phyloP scores from a whole-genome alignment of 441 rosid species.

The Bruguiera hainesii region DNA sequence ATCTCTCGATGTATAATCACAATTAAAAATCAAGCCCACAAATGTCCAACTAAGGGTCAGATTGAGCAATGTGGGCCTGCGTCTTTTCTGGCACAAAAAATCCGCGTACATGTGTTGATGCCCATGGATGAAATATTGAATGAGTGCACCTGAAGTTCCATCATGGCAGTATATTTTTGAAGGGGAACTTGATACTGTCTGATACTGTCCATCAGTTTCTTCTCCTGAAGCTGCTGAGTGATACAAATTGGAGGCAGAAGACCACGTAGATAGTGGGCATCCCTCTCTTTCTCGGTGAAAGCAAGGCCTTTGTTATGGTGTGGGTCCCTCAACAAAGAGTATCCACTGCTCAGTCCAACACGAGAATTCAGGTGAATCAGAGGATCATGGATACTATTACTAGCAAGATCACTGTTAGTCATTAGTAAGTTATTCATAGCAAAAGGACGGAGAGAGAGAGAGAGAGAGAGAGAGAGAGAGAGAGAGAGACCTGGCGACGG shows the following conservation, averaged over 20 bases:
- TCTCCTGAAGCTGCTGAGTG: constrained; percentile 84
- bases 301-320: constrained; percentile 89
- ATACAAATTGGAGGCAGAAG: constrained; percentile 72
- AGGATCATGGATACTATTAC: neutral
- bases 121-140: too few relatives aligned
- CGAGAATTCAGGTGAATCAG: neutral
- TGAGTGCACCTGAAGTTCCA: constrained; percentile 79
- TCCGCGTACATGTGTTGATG: too few relatives aligned
- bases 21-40: too few relatives aligned
- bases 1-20: too few relatives aligned
- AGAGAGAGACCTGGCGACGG: constrained; percentile 63
- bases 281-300: constrained; percentile 79
- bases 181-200: constrained; percentile 79
- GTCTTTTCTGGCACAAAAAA: too few relatives aligned
- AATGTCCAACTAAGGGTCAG: too few relatives aligned
- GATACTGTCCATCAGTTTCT: constrained; percentile 64
- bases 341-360: constrained; percentile 50
- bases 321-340: constrained; percentile 79
- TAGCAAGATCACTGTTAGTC: too few relatives aligned
- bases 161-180: constrained; percentile 72
- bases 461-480: constrained; percentile 27
- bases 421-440: too few relatives aligned
- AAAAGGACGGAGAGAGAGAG: constrained; percentile 9
- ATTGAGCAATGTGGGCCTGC: too few relatives aligned
- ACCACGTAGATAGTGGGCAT: constrained; percentile 83